Base-by-base conservation (phyloP, 129 eudicot species). In the Flaveria robusta region DNA sequence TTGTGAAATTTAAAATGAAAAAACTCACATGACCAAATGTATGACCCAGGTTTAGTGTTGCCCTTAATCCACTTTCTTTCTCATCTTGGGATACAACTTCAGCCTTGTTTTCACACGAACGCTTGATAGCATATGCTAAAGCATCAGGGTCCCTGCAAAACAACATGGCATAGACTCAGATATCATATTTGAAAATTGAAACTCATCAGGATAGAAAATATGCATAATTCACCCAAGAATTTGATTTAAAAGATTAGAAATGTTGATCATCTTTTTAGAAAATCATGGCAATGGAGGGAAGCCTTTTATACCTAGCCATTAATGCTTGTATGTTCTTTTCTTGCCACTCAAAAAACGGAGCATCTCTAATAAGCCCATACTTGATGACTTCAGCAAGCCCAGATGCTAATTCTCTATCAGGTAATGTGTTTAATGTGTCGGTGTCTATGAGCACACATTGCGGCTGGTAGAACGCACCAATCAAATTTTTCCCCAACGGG, bases 381-480 rank as follows among this genome's bases (percentile, higher is more conserved):
- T 95, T 95, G 19, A 91, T 77, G 42, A 89, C 96, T 86, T 95
- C 97, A 46, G 99, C 99, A 74, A 95, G 87, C 69, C 99, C 99
- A 26, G 99, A 95, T 50, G 96, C 97, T 81, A 91, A 81, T 83
- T 95, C 99, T 79, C 97, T 87, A 67, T 91, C 99, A 26, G 99
- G 99, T 63, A 95, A 83, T 15, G 99, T 95, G 78, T 89, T 86
- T 82, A 95, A 77, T 18, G 99, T 95, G 80, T 95, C 88, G 0
- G 96, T 95, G 81, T 95, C 99, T 62, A 95, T 83, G n/a, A 95
- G 92, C 81, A 95, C 99, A 77, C 99, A 86, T 22, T 95, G 99
- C 34, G 99, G 96, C 81, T 95, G 99, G 83, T 95, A 89, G 85
- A 95, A 95, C 47, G 99, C 99, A 13, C 99, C 99, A 64, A 95